Conservation (phyloP, 2,329 filamentous ascomycete species). For the Diatrype stigma region DNA sequence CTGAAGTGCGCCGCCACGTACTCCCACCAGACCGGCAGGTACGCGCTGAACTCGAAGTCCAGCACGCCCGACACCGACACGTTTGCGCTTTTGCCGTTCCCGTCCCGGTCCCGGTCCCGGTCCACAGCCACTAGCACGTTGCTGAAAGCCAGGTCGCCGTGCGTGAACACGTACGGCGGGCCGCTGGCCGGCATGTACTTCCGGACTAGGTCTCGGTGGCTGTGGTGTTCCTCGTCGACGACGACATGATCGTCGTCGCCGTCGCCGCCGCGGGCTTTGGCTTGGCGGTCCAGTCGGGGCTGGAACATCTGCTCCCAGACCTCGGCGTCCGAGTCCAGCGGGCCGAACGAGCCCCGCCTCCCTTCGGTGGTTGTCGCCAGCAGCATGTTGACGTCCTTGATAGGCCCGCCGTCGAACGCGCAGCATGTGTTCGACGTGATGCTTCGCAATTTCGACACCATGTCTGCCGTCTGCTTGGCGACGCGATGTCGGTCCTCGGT, state of each 20-base stretch:
- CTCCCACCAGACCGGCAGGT: slow-evolving; percentile 4
- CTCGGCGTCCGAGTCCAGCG: not conserved
- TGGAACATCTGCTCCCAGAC: not conserved
- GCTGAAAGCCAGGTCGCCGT: not conserved
- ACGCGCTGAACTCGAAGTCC: slow-evolving; percentile 3
- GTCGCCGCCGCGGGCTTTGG: too few relatives aligned
- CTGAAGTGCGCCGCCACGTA: not conserved
- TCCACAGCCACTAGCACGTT: slow-evolving; percentile 5
- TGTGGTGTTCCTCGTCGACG: not conserved
- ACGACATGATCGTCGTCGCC: not conserved
- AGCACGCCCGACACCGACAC: slow-evolving; percentile 4
- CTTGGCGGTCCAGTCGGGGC: not conserved
- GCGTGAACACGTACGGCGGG: slow-evolving; percentile 3
- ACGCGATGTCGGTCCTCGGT: not conserved
- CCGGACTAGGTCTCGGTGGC: not conserved
- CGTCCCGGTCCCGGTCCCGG: not conserved
- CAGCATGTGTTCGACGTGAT: not conserved
- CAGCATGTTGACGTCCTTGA: not conserved
- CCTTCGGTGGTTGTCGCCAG: not conserved
- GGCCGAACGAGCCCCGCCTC: not conserved
- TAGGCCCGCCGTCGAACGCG: not conserved
- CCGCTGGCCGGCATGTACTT: not conserved
- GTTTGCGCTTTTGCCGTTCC: too few relatives aligned
- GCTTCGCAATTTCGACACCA: not conserved
- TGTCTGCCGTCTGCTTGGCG: not conserved